Evolutionary conservation across 2,329 filamentous ascomycete genomes (phyloP), one percentile per base, ranked within the genome.

Genomic region (Diaporthe nobilis): DNA sequence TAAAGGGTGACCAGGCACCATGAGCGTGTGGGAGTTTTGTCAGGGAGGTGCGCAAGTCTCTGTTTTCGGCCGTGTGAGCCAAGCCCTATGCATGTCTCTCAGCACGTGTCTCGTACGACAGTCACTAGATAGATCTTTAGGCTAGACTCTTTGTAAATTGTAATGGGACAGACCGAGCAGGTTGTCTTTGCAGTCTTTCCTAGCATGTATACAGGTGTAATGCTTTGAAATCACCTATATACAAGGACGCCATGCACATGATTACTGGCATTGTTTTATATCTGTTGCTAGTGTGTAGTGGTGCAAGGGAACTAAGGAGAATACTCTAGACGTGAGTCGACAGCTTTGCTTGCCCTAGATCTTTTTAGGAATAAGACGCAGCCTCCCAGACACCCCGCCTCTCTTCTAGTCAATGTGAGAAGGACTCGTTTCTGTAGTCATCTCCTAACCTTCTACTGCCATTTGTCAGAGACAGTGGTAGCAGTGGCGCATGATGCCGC

Each of bases 391-490:
- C 49, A 55, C 9, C 34, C 34, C 34, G 65, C 34, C 65, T 55
- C 47, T 8, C 8, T 28, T 22, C 37, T 15, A 6, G 22, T 42
- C 5, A 42, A 28, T 15, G n/a, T 17, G 31, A 39, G 25, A 8
- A 22, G 55, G 31, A 63, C 67, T 22, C 20, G 8, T 25, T n/a
- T 15, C 25, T 60, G 39, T 31, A 12, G 28, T 17, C 31, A 53
- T 34, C 9, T n/a, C 28, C 42, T 13, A 25, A 4, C 42, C 15
- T 20, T 57, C 12, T 60, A 37, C 77, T 84, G 82, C 85, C 85
- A 86, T 2, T 78, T 82, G 44, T 84, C 82, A 10, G 80, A 78
- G 75, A 80, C 78, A 3, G 79, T 79, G 7, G 80, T 80, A 1
- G 81, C 79, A 13, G 81, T 78, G 44, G 80, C 72, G 75, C 84